Base-by-base conservation (phyloP, 495 filamentous ascomycete genomes). In the Penicillium mononematosum region DNA sequence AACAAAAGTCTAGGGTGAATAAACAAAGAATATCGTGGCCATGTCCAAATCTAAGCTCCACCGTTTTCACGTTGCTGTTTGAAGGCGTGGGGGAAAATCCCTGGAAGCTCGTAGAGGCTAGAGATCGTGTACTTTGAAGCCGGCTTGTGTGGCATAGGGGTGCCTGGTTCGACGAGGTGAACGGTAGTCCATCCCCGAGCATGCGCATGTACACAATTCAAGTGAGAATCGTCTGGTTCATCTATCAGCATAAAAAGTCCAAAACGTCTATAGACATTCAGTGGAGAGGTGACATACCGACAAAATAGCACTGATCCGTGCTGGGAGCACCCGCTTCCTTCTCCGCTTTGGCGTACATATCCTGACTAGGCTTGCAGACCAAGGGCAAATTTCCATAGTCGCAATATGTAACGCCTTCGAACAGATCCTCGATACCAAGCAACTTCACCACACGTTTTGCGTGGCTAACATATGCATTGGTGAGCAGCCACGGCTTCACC, bases 391-490 rank as follows among this genome's bases (percentile, higher is more conserved):
- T 61, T 38, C 69, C 74, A 71, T 97, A 98, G 68, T 98, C 89
- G 65, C 94, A 98, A 64, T 84, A 97, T 0, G 94, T 97, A 56
- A 97, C 79, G 0, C 93, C 93, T 62, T 96, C 93, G 69, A 98
- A 98, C 25, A 91, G 72, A 70, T 95, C 91, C 12, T 95, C 91
- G 19, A 98, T 71, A 27, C 82, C 86, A 3, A 99, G 77, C 27
- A 99, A 69, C 59, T 79, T 84, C 16, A 98, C 82, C 8, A 99
- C 94, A 19, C 92, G 74, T 59, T 81, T 84, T 6, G 83, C 95
- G 65, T 99, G 95, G 43, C 78, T 98, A 60, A 96, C 73, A 65
- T 97, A 96, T 39, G 95, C 95, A 66, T 99, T 99, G 0, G 95
- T 99, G 56, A 99, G 85, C 3, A 99, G 82, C 95, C 95, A 98